Percentiles rank a stretch among this genome's conserved stretches.
These are phyloP conservation scores for Alliaria petiolata DNA, from an alignment of 345 rosid genomes.

Conservation along the genomic window DNA sequence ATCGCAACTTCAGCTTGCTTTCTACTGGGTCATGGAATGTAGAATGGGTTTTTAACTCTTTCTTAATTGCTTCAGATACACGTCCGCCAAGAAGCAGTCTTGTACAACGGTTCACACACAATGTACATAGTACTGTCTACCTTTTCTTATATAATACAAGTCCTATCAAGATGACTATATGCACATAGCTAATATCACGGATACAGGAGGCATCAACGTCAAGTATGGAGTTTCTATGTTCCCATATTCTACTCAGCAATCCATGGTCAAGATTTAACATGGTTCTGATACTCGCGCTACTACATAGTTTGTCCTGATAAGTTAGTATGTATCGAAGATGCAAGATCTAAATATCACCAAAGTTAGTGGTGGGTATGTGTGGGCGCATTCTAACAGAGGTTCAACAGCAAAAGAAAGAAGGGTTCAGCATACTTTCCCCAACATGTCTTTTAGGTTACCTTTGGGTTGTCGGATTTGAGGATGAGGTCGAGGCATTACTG, in stretches of 20 bases:
- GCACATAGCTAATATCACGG: not conserved
- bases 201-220: not conserved
- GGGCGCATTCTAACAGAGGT: not conserved
- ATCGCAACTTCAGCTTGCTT: not conserved
- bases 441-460: constrained; percentile 42
- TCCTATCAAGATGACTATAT: not conserved
- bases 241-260: not conserved
- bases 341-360: not conserved
- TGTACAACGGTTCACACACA: not conserved
- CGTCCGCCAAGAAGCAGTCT: not conserved
- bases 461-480: constrained; percentile 46
- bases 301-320: not conserved
- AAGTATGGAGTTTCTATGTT: not conserved
- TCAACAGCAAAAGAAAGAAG: not conserved
- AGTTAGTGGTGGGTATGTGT: not conserved
- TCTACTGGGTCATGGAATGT: not conserved
- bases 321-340: not conserved
- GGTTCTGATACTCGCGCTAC: not conserved
- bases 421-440: not conserved
- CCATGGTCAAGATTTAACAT: not conserved
- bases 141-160: not conserved
- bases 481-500: constrained; percentile 37
- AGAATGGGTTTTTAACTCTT: not conserved
- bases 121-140: not conserved
- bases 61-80: not conserved